A percentile compares a stretch with the other conserved stretches of the same genome.
Evolutionary conservation across 176 grass and related monocot genomes (phyloP).

Genomic region (Musa acuminata): DNA sequence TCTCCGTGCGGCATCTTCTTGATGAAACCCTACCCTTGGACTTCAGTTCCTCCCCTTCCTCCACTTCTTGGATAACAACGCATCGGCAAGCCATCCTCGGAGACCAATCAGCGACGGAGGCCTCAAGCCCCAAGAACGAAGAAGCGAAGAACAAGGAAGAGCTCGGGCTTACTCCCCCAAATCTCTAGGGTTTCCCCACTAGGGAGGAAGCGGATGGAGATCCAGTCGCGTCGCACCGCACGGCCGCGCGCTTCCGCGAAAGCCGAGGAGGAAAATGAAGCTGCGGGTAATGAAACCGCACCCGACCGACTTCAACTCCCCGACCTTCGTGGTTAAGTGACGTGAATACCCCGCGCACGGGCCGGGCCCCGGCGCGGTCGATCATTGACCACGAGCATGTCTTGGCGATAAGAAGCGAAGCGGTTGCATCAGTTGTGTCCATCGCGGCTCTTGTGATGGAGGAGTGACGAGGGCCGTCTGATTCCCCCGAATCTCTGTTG

Average conservation of each 20-base stretch:
- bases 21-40: constrained; percentile 20
- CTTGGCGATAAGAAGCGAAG: neutral
- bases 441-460: too few relatives aligned
- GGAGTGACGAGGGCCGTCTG: too few relatives aligned
- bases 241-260: neutral
- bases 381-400: neutral
- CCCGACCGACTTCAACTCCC: neutral
- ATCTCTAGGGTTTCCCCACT: too few relatives aligned
- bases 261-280: neutral
- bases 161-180: neutral
- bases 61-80: constrained; percentile 53
- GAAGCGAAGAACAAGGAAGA: neutral
- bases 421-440: too few relatives aligned
- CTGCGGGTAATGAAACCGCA: neutral
- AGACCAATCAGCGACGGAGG: neutral
- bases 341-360: neutral
- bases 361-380: neutral
- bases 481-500: too few relatives aligned
- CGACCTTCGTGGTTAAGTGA: neutral
- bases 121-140: neutral
- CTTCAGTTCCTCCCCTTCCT: constrained; percentile 35
- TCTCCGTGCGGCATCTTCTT: constrained; percentile 46
- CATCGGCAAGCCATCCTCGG: constrained; percentile 53
- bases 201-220: neutral
- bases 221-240: neutral